Conservation (phyloP, 2,329 filamentous ascomycete genomes). For the Fusarium penzigii region DNA sequence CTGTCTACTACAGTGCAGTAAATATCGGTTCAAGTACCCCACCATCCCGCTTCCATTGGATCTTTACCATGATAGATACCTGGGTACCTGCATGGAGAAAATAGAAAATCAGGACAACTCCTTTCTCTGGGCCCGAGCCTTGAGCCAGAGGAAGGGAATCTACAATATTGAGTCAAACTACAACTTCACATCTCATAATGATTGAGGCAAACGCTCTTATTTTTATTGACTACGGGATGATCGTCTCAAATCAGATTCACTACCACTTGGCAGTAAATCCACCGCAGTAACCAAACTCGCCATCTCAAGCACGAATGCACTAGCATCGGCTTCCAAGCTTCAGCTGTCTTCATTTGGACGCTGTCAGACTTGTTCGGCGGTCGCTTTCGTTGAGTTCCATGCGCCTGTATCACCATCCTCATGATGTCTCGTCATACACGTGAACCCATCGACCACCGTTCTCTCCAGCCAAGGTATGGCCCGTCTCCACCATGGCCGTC, state of each 20-base stretch:
- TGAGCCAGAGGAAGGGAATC: neutral
- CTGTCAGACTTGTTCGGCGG: conserved; percentile 20
- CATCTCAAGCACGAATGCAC: conserved; percentile 29
- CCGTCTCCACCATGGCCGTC: conserved; percentile 23
- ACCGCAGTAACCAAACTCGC: conserved; percentile 27
- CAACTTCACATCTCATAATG: neutral
- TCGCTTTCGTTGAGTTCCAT: conserved; percentile 22
- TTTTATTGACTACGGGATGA: conserved; percentile 29
- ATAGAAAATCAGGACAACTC: no score
- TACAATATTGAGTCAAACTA: neutral
- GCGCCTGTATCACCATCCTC: conserved; percentile 26
- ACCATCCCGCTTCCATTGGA: neutral
- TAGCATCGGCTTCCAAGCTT: conserved; percentile 28
- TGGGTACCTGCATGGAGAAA: neutral
- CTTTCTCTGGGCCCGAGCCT: no score
- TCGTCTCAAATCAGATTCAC: conserved; percentile 23
- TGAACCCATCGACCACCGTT: conserved; percentile 21
- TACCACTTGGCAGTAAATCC: conserved; percentile 29
- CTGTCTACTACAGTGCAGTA: neutral
- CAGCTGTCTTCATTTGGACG: conserved; percentile 19
- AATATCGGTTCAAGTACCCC: neutral
- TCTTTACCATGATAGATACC: neutral
- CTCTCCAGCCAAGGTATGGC: conserved; percentile 20
- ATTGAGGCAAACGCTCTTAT: conserved; percentile 19
- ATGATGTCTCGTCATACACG: conserved; percentile 25